phyloP scores from a whole-genome alignment of 495 filamentous ascomycete species.

The Annulohypoxylon stygium region DNA sequence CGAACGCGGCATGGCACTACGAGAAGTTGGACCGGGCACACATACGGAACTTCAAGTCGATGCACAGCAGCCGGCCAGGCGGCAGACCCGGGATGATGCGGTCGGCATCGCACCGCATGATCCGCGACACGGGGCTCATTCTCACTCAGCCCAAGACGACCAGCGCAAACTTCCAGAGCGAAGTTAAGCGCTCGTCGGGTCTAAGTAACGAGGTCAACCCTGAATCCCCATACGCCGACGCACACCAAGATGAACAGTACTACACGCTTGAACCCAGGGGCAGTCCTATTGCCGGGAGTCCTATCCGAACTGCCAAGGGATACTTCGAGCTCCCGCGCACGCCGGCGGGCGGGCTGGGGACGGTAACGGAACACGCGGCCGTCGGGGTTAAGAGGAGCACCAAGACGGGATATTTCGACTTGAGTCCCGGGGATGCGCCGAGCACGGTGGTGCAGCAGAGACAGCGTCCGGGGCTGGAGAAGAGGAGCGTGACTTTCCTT shows the following conservation, averaged over 20 bases:
- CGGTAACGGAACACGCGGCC: conserved; percentile 31
- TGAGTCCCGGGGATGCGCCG: conserved; percentile 10
- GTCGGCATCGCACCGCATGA: conserved; percentile 20
- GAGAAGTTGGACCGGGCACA: conserved; percentile 34
- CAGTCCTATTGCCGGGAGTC: neutral
- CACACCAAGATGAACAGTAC: conserved; percentile 30
- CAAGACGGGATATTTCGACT: conserved; percentile 22
- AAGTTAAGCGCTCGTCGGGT: conserved; percentile 20
- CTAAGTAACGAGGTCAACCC: conserved; percentile 20
- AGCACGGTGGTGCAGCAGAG: conserved; percentile 14
- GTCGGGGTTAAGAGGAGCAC: conserved; percentile 11
- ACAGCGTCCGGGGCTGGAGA: conserved; percentile 1
- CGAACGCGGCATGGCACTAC: conserved; percentile 40
- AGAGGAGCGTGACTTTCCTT: conserved; percentile 38
- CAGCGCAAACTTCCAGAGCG: conserved; percentile 10
- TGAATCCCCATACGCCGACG: conserved; percentile 8
- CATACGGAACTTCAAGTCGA: conserved; percentile 29
- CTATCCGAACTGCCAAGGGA: neutral
- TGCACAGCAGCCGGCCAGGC: conserved; percentile 50
- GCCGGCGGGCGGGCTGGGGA: conserved; percentile 10
- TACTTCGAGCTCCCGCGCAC: conserved; percentile 29
- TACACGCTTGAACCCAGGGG: conserved; percentile 32
- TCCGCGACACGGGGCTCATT: conserved; percentile 27
- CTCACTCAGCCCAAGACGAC: conserved; percentile 44
- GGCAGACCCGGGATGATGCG: conserved; percentile 75